Base-by-base conservation (phyloP, 805 yeast species). In the Candida anglica region DNA sequence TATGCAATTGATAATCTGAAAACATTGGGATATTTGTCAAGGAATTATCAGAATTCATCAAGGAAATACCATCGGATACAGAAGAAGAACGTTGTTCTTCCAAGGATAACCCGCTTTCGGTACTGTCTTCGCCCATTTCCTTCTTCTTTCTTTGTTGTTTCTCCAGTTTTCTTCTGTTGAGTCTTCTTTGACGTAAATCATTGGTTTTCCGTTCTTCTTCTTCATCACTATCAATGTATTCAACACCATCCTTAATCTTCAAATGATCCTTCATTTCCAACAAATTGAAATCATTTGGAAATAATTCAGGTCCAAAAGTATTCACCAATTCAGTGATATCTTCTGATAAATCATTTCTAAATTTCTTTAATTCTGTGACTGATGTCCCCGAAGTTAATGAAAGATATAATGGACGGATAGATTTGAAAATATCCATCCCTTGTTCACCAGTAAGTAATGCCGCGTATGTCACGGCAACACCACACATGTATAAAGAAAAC, bases 371-470 rank as follows among this genome's bases (percentile, higher is more conserved):
- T 38, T 79, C 73, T 27, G 57, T 54, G 32, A 82, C 63, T 1
- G 79, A 73, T 14, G 72, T 60, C 26, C 83, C 81, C 16, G 77
- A 69, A 8, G 73, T 73, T 14, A 84, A 55, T 3, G 85, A 76
- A 18, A 82, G 56, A 59, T 82, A 83, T 27, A 91, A 62, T 1
- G 98, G 96, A 44, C 88, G 73, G 36, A 91, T 63, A 3, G 94
- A 81, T 53, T 87, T 87, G 55, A 83, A 73, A 30, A 85, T 71
- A 53, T 91, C 98, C 79, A 86, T 73, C 22, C 98, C 98, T 39
- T 80, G 83, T 52, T 93, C 98, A 34, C 98, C 98, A 38, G 87
- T 78, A 18, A 86, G 70, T 45, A 93, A 70, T 0, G 98, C 96
- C n/a, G 95, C 79, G 50, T 86, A 91, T 0, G 97, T 86, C 11